These are phyloP conservation scores for Cutaneotrichosporon spelunceum DNA, from an alignment of 1,284 basidiomycete genomes.

Conservation along the genomic window DNA sequence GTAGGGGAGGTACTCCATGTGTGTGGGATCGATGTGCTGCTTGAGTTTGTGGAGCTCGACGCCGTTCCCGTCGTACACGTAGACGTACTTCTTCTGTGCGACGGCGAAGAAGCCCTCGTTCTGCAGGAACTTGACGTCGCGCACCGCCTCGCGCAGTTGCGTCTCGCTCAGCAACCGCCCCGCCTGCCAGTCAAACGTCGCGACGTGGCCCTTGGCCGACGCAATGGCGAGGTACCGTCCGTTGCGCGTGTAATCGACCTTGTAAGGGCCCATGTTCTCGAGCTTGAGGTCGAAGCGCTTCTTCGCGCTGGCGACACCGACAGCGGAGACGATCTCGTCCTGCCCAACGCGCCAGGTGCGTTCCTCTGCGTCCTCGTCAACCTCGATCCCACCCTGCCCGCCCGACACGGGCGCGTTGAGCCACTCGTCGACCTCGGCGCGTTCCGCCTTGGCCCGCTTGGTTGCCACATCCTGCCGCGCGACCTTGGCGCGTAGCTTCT, in stretches of 20 bases:
- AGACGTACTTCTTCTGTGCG: constrained; percentile 94
- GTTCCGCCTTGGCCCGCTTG: constrained; percentile 43
- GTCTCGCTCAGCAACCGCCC: constrained; percentile 83
- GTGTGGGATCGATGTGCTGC: constrained; percentile 80
- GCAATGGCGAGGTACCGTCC: constrained; percentile 85
- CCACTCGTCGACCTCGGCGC: constrained; percentile 50
- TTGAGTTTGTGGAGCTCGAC: constrained; percentile 76
- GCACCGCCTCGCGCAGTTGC: constrained; percentile 76
- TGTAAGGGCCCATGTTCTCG: constrained; percentile 70
- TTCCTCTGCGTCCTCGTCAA: constrained; percentile 56
- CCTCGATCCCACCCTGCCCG: constrained; percentile 46
- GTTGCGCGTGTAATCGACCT: constrained; percentile 78
- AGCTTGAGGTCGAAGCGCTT: constrained; percentile 77
- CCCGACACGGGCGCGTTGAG: constrained; percentile 40
- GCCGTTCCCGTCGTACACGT: constrained; percentile 92
- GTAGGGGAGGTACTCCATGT: constrained; percentile 89
- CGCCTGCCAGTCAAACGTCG: constrained; percentile 91
- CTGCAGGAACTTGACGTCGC: constrained; percentile 94
- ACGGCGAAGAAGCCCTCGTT: constrained; percentile 91
- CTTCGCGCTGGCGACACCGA: constrained; percentile 68
- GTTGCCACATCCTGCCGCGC: constrained; percentile 57
- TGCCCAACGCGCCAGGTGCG: constrained; percentile 85
- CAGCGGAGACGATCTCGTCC: constrained; percentile 66
- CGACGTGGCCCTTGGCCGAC: constrained; percentile 80
- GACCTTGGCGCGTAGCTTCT: constrained; percentile 69